Conservation (phyloP, 306 rosid species). For the Cucumis sativus region DNA sequence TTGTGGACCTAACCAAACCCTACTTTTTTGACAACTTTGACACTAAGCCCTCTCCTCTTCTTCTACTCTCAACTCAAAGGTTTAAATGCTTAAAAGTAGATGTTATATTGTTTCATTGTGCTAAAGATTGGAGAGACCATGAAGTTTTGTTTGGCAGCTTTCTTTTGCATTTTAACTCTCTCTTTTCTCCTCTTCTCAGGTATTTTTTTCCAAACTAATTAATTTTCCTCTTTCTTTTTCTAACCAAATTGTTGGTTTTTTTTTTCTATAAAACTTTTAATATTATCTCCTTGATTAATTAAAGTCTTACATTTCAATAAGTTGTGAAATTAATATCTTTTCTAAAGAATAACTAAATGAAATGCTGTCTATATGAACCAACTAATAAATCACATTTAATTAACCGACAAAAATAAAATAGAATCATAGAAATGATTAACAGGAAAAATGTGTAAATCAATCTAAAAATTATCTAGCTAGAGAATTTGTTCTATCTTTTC, state of each 20-base stretch:
- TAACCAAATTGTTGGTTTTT: too few relatives aligned
- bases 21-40: too few relatives aligned
- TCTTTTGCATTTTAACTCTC: not conserved
- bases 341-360: not conserved
- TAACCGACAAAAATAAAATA: too few relatives aligned
- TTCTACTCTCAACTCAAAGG: not conserved
- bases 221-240: too few relatives aligned
- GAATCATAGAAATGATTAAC: too few relatives aligned
- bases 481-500: too few relatives aligned
- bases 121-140: not conserved
- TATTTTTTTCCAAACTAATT: not conserved
- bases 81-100: not conserved
- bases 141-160: not conserved
- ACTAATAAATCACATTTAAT: too few relatives aligned
- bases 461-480: too few relatives aligned
- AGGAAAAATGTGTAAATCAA: too few relatives aligned
- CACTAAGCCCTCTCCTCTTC: not conserved
- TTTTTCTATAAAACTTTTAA: too few relatives aligned
- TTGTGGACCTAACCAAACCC: too few relatives aligned
- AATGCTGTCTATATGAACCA: not conserved
- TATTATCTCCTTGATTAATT: too few relatives aligned
- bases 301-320: not conserved
- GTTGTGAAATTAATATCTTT: not conserved
- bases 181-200: slow-evolving; percentile 1
- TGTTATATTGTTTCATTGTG: not conserved